phyloP scores from a whole-genome alignment of 2,329 filamentous ascomycete genomes.

The Exophiala mesophila region DNA sequence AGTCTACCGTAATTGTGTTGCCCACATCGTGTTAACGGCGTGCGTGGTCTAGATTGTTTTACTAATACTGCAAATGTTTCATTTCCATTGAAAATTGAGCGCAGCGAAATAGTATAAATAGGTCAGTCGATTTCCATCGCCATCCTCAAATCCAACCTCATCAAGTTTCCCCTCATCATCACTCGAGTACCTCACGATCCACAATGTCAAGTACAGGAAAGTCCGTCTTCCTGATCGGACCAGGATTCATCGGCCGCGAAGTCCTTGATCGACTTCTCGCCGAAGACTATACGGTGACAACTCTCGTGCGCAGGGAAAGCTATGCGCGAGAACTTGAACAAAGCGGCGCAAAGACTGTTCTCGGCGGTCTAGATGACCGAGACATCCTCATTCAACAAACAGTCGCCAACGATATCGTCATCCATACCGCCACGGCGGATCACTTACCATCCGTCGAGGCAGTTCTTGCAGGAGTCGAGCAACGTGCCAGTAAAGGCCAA shows the following conservation, averaged over 20 bases:
- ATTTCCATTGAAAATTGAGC: no score
- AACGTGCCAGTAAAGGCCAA: conserved; percentile 35
- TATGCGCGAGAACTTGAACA: conserved; percentile 17
- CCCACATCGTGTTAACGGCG: no score
- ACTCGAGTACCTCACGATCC: no score
- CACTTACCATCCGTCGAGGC: conserved; percentile 43
- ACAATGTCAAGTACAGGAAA: conserved; percentile 11
- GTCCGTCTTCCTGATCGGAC: conserved; percentile 23
- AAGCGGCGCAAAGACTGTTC: conserved; percentile 37
- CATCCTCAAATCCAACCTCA: no score
- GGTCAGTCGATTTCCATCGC: no score
- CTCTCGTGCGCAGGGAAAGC: conserved; percentile 22
- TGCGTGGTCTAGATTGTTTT: no score
- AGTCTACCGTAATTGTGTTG: no score
- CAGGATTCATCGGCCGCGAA: conserved; percentile 39
- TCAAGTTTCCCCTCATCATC: no score
- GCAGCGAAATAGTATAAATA: no score
- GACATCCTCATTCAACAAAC: conserved; percentile 37
- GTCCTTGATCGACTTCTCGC: conserved; percentile 42
- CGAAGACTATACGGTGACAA: conserved; percentile 41
- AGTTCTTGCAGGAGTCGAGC: conserved; percentile 41
- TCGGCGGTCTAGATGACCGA: conserved; percentile 41
- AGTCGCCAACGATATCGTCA: conserved; percentile 38
- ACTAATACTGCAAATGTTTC: no score
- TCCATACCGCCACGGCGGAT: conserved; percentile 49